phyloP scores from a whole-genome alignment of 140 eudicot species.

The Flaveria floridana region DNA sequence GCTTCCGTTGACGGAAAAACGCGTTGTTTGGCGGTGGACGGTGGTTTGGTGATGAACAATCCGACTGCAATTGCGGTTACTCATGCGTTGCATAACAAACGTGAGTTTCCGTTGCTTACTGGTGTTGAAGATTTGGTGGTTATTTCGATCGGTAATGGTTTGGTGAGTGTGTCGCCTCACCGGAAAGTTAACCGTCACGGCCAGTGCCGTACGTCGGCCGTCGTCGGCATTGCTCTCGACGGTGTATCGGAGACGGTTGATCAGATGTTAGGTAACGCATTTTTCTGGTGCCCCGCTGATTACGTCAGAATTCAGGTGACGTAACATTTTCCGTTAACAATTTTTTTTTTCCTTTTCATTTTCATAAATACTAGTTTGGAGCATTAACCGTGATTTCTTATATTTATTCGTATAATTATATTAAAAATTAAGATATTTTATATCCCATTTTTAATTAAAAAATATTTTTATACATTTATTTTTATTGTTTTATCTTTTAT shows the following conservation, averaged over 20 bases:
- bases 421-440: too few relatives aligned
- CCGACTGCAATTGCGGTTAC: slow-evolving; percentile 85
- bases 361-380: too few relatives aligned
- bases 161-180: slow-evolving; percentile 33
- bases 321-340: background rate
- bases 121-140: slow-evolving; percentile 75
- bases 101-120: slow-evolving; percentile 69
- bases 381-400: too few relatives aligned
- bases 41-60: slow-evolving; percentile 88
- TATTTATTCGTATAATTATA: too few relatives aligned
- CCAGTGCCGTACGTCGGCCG: slow-evolving; percentile 44
- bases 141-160: slow-evolving; percentile 76
- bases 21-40: slow-evolving; percentile 66
- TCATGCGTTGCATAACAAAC: slow-evolving; percentile 80
- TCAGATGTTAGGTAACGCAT: slow-evolving; percentile 83
- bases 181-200: slow-evolving; percentile 47
- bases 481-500: too few relatives aligned
- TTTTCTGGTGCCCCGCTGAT: slow-evolving; percentile 68
- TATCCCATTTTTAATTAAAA: too few relatives aligned
- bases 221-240: slow-evolving; percentile 67
- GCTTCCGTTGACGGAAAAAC: slow-evolving; percentile 69
- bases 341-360: too few relatives aligned
- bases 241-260: slow-evolving; percentile 93
- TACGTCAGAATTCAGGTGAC: slow-evolving; percentile 91
- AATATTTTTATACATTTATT: too few relatives aligned